Evolutionary conservation across 768 basidiomycete genomes (phyloP), one percentile per base, ranked within the genome.

Genomic region (Roridomyces roridus): DNA sequence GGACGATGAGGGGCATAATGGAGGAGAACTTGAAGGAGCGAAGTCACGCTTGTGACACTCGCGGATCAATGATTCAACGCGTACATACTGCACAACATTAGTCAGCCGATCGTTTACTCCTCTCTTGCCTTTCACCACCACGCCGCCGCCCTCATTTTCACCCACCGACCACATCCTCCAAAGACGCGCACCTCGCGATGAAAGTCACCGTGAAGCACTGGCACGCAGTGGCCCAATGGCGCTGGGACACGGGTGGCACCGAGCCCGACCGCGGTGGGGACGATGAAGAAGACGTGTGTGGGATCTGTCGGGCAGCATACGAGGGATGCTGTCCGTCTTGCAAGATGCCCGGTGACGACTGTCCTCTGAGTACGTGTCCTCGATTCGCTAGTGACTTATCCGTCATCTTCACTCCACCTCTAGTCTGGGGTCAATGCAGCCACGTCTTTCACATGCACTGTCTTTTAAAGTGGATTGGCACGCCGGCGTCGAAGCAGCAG

Each of bases 391-490:
- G 43, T 64, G n/a, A 35, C 7, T 18, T 46, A 21, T 25, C 29
- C 26, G 23, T 28, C 28, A 37, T 34, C 10, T 48, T 42, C 44
- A 20, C 14, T 18, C 28, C 37, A 23, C 36, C 3, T 28, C 6
- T 62, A 98, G 96, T 98, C 50, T 98, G 95, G 93, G 97, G 97
- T 29, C 89, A 97, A 74, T 99, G 96, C 68, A 93, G 87, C 6
- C 97, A 98, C 70, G 87, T 97, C 54, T 99, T 98, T 68, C 97
- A 99, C 70, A 95, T 98, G 93, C 96, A 99, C 71, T 98, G 96
- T 74, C 76, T 99, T 12, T 80, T 96, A 61, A 97, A 98, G 72
- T 99, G 97, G 97, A 85, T 98, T 57, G 88, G 88, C 4, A 96
- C 95, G 0, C 76, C 85, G 5, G 86, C 91, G 14, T 95, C 92